A percentile compares a stretch with the other conserved stretches of the same genome.
phyloP scores from a whole-genome alignment of 352 stramenopile species.

The Ophiocytium majus region DNA sequence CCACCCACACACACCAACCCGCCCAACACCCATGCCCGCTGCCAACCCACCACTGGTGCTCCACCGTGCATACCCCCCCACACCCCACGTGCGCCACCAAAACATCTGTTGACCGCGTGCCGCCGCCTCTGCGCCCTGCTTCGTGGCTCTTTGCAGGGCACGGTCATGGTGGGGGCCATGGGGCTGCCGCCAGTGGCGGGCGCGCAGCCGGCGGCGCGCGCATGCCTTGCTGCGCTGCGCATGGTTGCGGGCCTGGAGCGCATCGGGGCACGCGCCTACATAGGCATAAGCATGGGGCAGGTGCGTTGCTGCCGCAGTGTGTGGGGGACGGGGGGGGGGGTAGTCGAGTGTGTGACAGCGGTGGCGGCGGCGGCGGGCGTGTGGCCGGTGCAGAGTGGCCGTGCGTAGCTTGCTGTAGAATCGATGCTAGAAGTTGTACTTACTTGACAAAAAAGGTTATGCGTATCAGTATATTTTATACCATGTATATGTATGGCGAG shows the following conservation, averaged over 20 bases:
- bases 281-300: slow-evolving; percentile 52
- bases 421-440: too few relatives aligned
- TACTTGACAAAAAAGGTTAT: too few relatives aligned
- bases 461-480: too few relatives aligned
- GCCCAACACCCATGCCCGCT: background rate
- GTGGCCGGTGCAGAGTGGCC: too few relatives aligned
- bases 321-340: too few relatives aligned
- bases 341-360: too few relatives aligned
- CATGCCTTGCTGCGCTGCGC: slow-evolving; percentile 32
- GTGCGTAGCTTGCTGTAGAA: too few relatives aligned
- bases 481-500: too few relatives aligned
- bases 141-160: slow-evolving; percentile 25
- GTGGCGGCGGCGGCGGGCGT: too few relatives aligned
- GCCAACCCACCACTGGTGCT: background rate
- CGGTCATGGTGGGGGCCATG: slow-evolving; percentile 49
- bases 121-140: background rate
- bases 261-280: slow-evolving; percentile 2
- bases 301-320: too few relatives aligned
- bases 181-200: slow-evolving; percentile 43
- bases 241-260: slow-evolving; percentile 37
- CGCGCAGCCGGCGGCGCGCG: slow-evolving; percentile 36
- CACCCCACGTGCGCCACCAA: background rate
- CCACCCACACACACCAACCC: too few relatives aligned
- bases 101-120: background rate
- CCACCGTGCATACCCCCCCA: background rate